Base-by-base conservation (phyloP, 345 rosid species). In the Capsella bursapastoris region DNA sequence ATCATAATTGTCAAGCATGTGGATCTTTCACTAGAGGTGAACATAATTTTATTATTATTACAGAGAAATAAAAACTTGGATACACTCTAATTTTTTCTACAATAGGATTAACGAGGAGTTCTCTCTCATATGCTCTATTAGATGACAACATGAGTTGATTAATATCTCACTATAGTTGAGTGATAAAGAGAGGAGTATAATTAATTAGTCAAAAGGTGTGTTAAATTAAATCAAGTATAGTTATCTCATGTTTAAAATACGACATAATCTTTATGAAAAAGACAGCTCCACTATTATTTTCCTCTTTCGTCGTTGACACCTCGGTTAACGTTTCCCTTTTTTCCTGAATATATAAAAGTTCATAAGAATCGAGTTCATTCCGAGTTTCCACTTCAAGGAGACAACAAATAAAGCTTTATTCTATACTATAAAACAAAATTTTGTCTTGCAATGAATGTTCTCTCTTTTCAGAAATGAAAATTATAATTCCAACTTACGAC, bases 171-270 rank as follows among this genome's bases (percentile, higher is more conserved):
- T 22, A 22, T 22, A 22, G 25, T 22, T 22, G 25, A 22, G 25
- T 22, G 25, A 22, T 22, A 22, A 1, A 22, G 25, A 22, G 25
- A 22, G 25, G 25, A 22, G 25, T 1, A 44, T 62, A 70, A 29
- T 70, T 38, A 56, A 70, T 55, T 70, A 56, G 66, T 64, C 68
- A 70, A 76, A 59, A 63, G 57, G 64, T 32, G 4, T 50, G 47
- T 59, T 83, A 75, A 66, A 80, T 59, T 83, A 77, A 66, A 80
- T 82, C 12, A 74, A 74, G 13, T 70, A 77, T 47, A 70, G 56
- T 55, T 22, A 22, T 63, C 45, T 56, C 50, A 64, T 64, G 70
- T 57, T 68, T 34, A 68, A 68, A 69, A 70, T 22, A 56, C 10
- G 70, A 77, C 65, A 61, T 55, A 77, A 68, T 68, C 64, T 60